Conservation (phyloP, 345 rosid species). For the Rubroshorea leprosula region DNA sequence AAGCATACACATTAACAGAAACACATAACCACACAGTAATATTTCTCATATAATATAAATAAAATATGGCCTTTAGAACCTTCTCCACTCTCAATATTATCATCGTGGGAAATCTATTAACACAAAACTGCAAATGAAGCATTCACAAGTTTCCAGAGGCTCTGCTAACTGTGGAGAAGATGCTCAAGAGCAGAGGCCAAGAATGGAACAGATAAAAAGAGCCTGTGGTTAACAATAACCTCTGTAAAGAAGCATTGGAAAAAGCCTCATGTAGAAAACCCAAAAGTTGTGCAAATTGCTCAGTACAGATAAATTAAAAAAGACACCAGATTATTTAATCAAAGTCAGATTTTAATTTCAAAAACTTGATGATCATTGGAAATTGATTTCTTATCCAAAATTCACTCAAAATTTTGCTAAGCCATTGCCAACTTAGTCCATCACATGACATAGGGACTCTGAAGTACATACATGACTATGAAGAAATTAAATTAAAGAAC, state of each 20-base stretch:
- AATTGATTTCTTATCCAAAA: no score
- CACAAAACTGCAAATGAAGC: not conserved
- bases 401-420: not conserved
- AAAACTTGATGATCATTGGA: slow-evolving; percentile 5
- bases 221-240: not conserved
- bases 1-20: not conserved
- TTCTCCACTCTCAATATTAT: not conserved
- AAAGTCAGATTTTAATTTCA: no score
- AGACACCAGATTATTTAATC: no score
- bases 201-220: not conserved
- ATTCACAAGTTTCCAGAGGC: not conserved
- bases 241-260: slow-evolving; percentile 2
- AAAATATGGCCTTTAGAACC: not conserved
- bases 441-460: not conserved
- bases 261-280: not conserved
- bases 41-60: no score
- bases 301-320: not conserved
- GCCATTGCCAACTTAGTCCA: no score
- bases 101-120: not conserved
- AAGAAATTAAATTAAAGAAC: not conserved
- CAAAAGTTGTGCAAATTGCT: not conserved
- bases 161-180: not conserved
- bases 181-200: not conserved
- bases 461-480: not conserved
- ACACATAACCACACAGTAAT: no score